phyloP scores from a whole-genome alignment of 179 eudicot genomes.

The Gypsophila paniculata region DNA sequence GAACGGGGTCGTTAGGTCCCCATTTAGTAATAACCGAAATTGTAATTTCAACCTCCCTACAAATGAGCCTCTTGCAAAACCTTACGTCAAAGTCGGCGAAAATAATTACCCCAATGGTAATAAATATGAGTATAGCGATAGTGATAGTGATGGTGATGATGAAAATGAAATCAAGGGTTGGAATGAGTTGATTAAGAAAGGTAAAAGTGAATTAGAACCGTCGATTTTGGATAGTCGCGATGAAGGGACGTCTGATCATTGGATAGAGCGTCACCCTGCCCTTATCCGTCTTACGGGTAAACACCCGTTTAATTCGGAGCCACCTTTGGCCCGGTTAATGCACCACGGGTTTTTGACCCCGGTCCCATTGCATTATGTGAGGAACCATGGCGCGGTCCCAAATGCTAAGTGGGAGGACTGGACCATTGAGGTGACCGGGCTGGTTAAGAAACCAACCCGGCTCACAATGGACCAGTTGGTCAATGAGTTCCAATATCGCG shows the following conservation, averaged over 20 bases:
- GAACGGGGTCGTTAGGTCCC: conserved; percentile 30
- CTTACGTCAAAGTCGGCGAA: conserved; percentile 8
- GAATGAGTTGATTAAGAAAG: conserved; percentile 37
- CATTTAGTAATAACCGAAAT: conserved; percentile 31
- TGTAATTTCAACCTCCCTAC: conserved; percentile 20
- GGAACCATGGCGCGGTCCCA: conserved; percentile 90
- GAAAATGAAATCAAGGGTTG: conserved; percentile 27
- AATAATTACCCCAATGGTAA: not conserved
- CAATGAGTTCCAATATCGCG: conserved; percentile 50
- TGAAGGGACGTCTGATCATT: conserved; percentile 67
- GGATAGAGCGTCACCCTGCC: conserved; percentile 66
- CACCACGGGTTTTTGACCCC: conserved; percentile 93
- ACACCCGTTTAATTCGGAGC: conserved; percentile 90
- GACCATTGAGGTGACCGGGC: conserved; percentile 70
- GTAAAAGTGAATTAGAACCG: conserved; percentile 51
- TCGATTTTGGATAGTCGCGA: conserved; percentile 55
- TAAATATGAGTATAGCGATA: conserved; percentile 19
- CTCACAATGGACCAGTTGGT: conserved; percentile 64
- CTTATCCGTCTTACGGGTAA: conserved; percentile 85
- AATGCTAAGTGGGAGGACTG: conserved; percentile 61
- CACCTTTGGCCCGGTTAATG: conserved; percentile 76
- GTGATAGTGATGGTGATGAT: conserved; percentile 30
- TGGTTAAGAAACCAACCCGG: conserved; percentile 48
- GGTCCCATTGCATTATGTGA: conserved; percentile 81
- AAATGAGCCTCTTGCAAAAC: not conserved